A percentile compares a stretch with the other conserved stretches of the same genome.
Evolutionary conservation across 257 asterid genomes (phyloP).

Genomic region (Scutellaria minor): DNA sequence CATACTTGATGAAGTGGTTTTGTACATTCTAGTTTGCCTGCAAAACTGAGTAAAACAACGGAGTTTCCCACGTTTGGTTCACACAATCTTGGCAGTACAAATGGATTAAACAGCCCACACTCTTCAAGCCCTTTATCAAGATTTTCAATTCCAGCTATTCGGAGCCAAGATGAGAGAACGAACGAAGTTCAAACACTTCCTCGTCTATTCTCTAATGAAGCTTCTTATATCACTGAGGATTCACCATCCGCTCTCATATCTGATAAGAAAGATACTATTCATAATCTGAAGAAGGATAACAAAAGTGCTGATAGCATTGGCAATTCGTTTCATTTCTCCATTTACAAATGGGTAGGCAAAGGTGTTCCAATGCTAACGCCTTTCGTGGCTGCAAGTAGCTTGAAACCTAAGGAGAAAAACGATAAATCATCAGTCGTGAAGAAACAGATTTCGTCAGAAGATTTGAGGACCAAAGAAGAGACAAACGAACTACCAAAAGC

Average conservation of each 20-base stretch:
- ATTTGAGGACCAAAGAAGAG: constrained; percentile 28
- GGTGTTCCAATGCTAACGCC: constrained; percentile 66
- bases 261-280: constrained; percentile 36
- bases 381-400: constrained; percentile 38
- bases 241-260: constrained; percentile 33
- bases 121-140: constrained; percentile 53
- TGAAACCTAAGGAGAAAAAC: constrained; percentile 42
- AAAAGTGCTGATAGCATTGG: constrained; percentile 34
- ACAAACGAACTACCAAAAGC: background rate
- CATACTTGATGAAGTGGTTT: constrained; percentile 14
- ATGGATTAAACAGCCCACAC: constrained; percentile 35
- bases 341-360: constrained; percentile 84
- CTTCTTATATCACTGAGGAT: constrained; percentile 41
- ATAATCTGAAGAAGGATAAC: constrained; percentile 30
- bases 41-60: constrained; percentile 47
- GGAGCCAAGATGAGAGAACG: constrained; percentile 37
- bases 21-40: constrained; percentile 56
- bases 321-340: constrained; percentile 81
- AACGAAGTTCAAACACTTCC: constrained; percentile 32
- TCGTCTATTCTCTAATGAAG: constrained; percentile 52
- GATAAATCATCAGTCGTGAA: constrained; percentile 48
- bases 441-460: constrained; percentile 33
- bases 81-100: constrained; percentile 36
- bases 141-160: constrained; percentile 46
- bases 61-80: constrained; percentile 54